These are phyloP conservation scores for Xylaria arbuscula DNA, from an alignment of 2,329 filamentous ascomycete genomes.

Conservation along the genomic window DNA sequence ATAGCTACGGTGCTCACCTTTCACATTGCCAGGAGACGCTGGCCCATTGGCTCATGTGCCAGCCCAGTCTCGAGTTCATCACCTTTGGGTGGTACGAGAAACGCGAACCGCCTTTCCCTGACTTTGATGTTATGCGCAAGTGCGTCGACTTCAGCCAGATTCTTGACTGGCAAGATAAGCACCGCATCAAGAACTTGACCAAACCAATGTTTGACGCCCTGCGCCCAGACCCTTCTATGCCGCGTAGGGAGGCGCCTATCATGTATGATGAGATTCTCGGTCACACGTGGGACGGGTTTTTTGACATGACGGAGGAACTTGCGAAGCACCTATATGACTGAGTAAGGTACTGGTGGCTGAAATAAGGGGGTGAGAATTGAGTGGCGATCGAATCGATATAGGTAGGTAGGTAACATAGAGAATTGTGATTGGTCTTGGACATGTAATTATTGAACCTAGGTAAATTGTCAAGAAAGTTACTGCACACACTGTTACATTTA, in stretches of 20 bases:
- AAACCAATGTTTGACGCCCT: slow-evolving; percentile 23
- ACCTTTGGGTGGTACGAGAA: slow-evolving; percentile 23
- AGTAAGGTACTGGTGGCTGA: not conserved
- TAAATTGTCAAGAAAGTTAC: too few relatives aligned
- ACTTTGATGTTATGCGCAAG: slow-evolving; percentile 22
- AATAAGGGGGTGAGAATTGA: too few relatives aligned
- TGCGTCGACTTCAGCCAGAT: slow-evolving; percentile 22
- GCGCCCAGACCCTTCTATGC: not conserved
- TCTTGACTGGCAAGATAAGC: slow-evolving; percentile 19
- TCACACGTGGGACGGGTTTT: slow-evolving; percentile 10
- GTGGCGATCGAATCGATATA: too few relatives aligned
- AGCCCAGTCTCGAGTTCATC: slow-evolving; percentile 24
- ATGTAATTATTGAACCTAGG: too few relatives aligned
- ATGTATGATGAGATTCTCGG: slow-evolving; percentile 25
- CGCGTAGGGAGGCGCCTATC: not conserved
- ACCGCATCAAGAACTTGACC: slow-evolving; percentile 13
- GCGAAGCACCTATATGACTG: too few relatives aligned
- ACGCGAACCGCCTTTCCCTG: slow-evolving; percentile 19
- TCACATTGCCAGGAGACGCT: slow-evolving; percentile 21
- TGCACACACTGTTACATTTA: too few relatives aligned
- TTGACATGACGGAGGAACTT: not conserved
- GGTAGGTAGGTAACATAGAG: too few relatives aligned
- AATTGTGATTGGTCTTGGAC: too few relatives aligned
- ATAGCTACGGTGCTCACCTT: slow-evolving; percentile 9
- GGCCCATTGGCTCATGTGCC: slow-evolving; percentile 24